These are phyloP conservation scores for Candida krabiensis DNA, from an alignment of 805 yeast genomes.

Conservation along the genomic window DNA sequence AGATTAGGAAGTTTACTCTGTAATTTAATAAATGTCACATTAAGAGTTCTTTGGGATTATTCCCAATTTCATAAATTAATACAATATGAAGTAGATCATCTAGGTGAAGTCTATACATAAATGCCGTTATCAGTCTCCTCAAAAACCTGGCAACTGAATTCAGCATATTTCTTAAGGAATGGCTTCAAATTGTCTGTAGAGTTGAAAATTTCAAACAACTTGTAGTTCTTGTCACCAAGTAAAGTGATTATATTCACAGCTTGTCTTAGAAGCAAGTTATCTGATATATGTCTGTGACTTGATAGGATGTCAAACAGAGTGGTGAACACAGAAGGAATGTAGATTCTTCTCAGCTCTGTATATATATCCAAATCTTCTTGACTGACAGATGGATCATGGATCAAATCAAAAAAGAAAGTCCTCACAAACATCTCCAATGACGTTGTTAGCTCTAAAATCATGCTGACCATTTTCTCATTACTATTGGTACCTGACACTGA, in stretches of 20 bases:
- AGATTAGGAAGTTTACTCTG: slow-evolving; percentile 41
- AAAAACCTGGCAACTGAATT: slow-evolving; percentile 41
- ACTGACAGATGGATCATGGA: slow-evolving; percentile 14
- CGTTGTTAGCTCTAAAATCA: slow-evolving; percentile 14
- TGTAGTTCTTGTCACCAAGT: slow-evolving; percentile 67
- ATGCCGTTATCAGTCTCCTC: slow-evolving; percentile 40
- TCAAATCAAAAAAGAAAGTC: slow-evolving; percentile 36
- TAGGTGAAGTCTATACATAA: slow-evolving; percentile 34
- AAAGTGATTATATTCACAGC: slow-evolving; percentile 61
- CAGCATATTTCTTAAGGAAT: slow-evolving; percentile 57
- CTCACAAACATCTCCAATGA: slow-evolving; percentile 18
- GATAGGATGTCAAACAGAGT: slow-evolving; percentile 60
- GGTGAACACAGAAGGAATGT: slow-evolving; percentile 71
- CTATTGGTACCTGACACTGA: slow-evolving; percentile 23
- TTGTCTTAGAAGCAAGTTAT: slow-evolving; percentile 45
- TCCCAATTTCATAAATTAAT: too few species aligned
- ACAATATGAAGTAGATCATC: too few species aligned
- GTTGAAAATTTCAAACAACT: slow-evolving; percentile 63
- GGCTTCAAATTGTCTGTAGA: slow-evolving; percentile 41
- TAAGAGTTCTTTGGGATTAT: background rate
- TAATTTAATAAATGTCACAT: background rate
- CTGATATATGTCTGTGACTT: slow-evolving; percentile 38
- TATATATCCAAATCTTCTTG: slow-evolving; percentile 40
- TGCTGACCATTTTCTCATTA: slow-evolving; percentile 10
- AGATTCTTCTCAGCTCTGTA: slow-evolving; percentile 59